Conservation (phyloP, 1,284 basidiomycete genomes). For the Flammula alnicola region DNA sequence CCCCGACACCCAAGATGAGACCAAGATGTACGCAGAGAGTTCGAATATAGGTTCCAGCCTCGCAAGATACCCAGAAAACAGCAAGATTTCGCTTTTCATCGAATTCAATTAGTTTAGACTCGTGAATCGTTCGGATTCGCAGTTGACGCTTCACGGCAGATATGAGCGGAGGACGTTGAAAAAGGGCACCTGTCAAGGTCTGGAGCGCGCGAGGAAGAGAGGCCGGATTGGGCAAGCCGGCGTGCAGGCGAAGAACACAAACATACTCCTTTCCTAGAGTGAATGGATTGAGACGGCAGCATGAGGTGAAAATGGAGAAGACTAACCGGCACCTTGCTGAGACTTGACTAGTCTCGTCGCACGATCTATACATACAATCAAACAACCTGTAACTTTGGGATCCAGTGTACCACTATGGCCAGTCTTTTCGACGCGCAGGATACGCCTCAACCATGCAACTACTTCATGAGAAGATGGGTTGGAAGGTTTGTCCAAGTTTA, state of each 20-base stretch:
- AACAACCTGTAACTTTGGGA: slow-evolving; percentile 98
- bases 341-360: slow-evolving; percentile 99
- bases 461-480: slow-evolving; percentile 99
- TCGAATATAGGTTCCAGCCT: slow-evolving; percentile 98
- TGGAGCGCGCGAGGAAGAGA: slow-evolving; percentile 93
- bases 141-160: slow-evolving; percentile 99
- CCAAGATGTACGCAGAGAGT: slow-evolving; percentile 98
- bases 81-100: slow-evolving; percentile 97
- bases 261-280: slow-evolving; percentile 97
- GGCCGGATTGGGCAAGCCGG: slow-evolving; percentile 79
- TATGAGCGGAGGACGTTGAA: slow-evolving; percentile 98
- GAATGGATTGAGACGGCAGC: slow-evolving; percentile 12
- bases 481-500: slow-evolving; percentile 99
- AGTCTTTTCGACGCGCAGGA: slow-evolving; percentile 96
- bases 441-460: slow-evolving; percentile 97
- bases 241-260: slow-evolving; percentile 93
- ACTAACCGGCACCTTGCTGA: slow-evolving; percentile 90
- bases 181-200: slow-evolving; percentile 97
- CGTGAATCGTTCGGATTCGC: slow-evolving; percentile 96
- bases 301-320: slow-evolving; percentile 17
- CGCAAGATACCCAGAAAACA: slow-evolving; percentile 99
- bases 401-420: slow-evolving; percentile 98
- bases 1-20: slow-evolving; percentile 93
- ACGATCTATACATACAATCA: slow-evolving; percentile 99
- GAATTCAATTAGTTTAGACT: slow-evolving; percentile 95